Conservation (phyloP, 192 early-diverging fungal species). For the Phycomyces blakesleeanus region DNA sequence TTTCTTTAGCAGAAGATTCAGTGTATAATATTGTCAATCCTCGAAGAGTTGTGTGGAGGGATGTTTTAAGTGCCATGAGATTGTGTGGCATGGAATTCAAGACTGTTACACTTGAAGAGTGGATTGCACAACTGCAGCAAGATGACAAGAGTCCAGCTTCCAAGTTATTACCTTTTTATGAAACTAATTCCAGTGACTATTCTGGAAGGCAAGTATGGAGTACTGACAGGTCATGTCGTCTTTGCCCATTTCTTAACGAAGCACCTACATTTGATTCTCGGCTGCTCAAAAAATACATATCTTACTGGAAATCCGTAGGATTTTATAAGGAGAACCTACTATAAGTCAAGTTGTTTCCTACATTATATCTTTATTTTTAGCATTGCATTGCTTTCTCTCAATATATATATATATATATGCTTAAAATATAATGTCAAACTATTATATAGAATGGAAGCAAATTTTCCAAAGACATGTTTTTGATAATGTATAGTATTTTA, state of each 20-base stretch:
- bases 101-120: slow-evolving; percentile 5
- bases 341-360: too few species aligned
- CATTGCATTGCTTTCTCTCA: too few species aligned
- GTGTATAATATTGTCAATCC: slow-evolving; percentile 30
- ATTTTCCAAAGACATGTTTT: too few species aligned
- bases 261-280: neutral
- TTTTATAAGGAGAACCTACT: slow-evolving; percentile 1
- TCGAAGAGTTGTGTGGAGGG: slow-evolving; percentile 12
- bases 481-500: too few species aligned
- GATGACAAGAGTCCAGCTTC: slow-evolving; percentile 23
- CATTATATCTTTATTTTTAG: too few species aligned
- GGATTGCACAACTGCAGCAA: slow-evolving; percentile 15
- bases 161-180: slow-evolving; percentile 15
- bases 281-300: slow-evolving; percentile 4
- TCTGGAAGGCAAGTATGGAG: slow-evolving; percentile 1
- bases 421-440: too few species aligned
- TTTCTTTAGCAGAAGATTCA: neutral
- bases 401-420: too few species aligned
- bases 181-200: neutral
- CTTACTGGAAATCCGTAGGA: slow-evolving; percentile 2
- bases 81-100: slow-evolving; percentile 18
- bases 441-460: too few species aligned
- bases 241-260: neutral
- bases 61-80: slow-evolving; percentile 10
- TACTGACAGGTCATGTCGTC: neutral